Evolutionary conservation across 106 monocot species (phyloP).

Genomic region (Phalaenopsis aphrodite): DNA sequence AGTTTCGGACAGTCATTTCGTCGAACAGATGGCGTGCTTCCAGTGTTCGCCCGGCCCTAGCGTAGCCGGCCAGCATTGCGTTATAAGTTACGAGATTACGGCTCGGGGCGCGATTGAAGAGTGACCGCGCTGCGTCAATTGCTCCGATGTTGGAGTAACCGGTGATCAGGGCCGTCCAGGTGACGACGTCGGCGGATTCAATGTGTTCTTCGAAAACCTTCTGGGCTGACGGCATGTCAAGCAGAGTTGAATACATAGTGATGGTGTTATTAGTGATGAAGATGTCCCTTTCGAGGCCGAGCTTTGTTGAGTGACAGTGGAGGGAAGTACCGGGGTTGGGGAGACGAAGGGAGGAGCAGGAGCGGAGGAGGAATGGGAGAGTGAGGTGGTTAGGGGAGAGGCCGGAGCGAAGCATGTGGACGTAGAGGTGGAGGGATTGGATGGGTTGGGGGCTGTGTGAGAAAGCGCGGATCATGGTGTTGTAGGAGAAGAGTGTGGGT

Average conservation of each 20-base stretch:
- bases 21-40: constrained; percentile 43
- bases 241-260: constrained; percentile 35
- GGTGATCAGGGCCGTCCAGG: constrained; percentile 64
- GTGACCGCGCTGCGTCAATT: constrained; percentile 30
- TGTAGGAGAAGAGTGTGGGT: constrained; percentile 49
- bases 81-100: constrained; percentile 73
- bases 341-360: constrained; percentile 11
- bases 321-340: constrained; percentile 13
- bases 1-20: constrained; percentile 44
- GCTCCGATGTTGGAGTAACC: constrained; percentile 35
- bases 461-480: constrained; percentile 67
- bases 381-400: constrained; percentile 47
- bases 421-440: constrained; percentile 22
- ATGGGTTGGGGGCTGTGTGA: constrained; percentile 19
- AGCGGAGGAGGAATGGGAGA: constrained; percentile 52
- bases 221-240: constrained; percentile 31
- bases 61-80: constrained; percentile 59
- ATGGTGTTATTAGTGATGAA: constrained; percentile 55
- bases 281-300: constrained; percentile 40
- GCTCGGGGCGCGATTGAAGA: constrained; percentile 46
- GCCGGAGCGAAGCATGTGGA: constrained; percentile 22
- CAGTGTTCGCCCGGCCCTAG: constrained; percentile 5
- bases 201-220: constrained; percentile 37
- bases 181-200: constrained; percentile 36
- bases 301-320: constrained; percentile 30